A percentile compares a stretch with the other conserved stretches of the same genome.
Conservation (phyloP, 371 early-diverging fungal genomes). For the Rhizomucor miehei region DNA sequence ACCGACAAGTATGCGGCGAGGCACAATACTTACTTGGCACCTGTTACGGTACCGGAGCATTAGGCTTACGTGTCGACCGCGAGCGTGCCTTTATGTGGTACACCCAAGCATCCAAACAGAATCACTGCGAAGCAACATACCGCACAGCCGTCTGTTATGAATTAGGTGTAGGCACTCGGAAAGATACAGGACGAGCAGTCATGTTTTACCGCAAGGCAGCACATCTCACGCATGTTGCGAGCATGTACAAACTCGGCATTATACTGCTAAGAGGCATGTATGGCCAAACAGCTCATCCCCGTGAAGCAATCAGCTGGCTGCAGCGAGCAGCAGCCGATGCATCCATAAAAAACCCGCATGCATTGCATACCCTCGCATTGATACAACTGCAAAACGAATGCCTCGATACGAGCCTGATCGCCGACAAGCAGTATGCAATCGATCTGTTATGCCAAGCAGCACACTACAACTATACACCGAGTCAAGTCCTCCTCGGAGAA, state of each 20-base stretch:
- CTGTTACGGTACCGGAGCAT: constrained; percentile 77
- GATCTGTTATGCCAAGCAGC: constrained; percentile 89
- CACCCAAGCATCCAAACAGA: constrained; percentile 87
- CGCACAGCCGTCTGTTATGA: constrained; percentile 95
- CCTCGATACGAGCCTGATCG: constrained; percentile 20
- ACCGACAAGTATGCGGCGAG: constrained; percentile 54
- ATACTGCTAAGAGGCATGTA: constrained; percentile 74
- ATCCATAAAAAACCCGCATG: constrained; percentile 70
- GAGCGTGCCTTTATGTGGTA: constrained; percentile 89
- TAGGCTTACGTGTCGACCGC: constrained; percentile 77
- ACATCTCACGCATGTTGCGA: constrained; percentile 81
- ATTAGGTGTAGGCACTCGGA: constrained; percentile 85
- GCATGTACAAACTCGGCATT: constrained; percentile 95
- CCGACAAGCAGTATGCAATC: constrained; percentile 82
- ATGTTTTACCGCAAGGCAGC: constrained; percentile 94
- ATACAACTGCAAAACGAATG: constrained; percentile 53
- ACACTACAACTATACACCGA: constrained; percentile 84
- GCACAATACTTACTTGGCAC: constrained; percentile 91
- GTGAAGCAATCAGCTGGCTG: constrained; percentile 88
- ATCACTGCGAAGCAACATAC: constrained; percentile 92
- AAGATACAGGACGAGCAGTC: constrained; percentile 78
- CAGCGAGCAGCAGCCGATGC: constrained; percentile 68
- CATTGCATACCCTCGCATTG: constrained; percentile 85
- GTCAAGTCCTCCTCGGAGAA: constrained; percentile 87
- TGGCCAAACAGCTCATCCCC: constrained; percentile 63